Base-by-base conservation (phyloP, 148 eudicot species). In the Talinum fruticosum region DNA sequence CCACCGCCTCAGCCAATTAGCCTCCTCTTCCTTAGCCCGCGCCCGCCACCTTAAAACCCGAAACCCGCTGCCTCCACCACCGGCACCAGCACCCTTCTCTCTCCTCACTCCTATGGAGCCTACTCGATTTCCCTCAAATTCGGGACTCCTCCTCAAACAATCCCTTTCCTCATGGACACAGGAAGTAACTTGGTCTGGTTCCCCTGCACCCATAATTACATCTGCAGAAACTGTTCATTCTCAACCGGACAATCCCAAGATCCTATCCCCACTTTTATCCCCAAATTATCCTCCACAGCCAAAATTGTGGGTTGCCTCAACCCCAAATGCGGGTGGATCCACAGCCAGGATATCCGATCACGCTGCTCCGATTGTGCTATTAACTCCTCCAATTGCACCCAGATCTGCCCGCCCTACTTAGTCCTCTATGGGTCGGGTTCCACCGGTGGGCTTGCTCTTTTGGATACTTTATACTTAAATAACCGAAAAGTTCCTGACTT, bases 181-280 rank as follows among this genome's bases (percentile, higher is more conserved):
- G 93, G 93, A 6, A 89, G 90, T 44, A 80, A 80, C 80, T 74
- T 89, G 8, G 80, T 79, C 18, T 89, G 93, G 93, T 81, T 87
- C 79, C 93, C 93, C 6, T 89, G 93, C 61, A 89, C 93, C 3
- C 80, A 47, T 12, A 64, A 76, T 6, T 89, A 89, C 35, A 3
- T 38, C 4, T 89, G 93, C 74, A 75, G 38, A 14, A 28, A 36
- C 15, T 78, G 80, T 10, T 26, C 53, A 14, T 69, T 53, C 1
- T 8, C 67, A 2, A 16, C 66, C 12, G 36, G 73, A 0, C 57
- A 38, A 64, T 47, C 45, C 6, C 24, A 34, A 33, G 61, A 21
- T 45, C 3, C 2, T 15, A 77, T 69, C 30, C 74, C 74, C 7
- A 15, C 32, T 59, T 71, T 70, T 38, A 28, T 57, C 21, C 80